Evolutionary conservation across 805 yeast species (phyloP), one percentile per base, ranked within the genome.

Genomic region (Metschnikowia baotianmanensis): DNA sequence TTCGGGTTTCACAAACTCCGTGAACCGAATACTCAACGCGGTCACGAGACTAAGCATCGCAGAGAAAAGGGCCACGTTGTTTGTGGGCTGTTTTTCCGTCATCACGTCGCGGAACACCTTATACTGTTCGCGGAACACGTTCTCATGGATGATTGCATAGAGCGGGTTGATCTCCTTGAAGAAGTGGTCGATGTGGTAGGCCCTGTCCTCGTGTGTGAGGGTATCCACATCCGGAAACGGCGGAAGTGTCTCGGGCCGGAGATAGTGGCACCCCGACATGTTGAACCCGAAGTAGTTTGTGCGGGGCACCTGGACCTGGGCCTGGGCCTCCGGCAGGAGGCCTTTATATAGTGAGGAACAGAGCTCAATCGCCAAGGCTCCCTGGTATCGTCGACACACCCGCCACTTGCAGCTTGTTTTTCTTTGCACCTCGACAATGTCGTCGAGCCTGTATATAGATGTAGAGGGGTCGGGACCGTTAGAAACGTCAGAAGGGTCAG

Each of bases 281-380:
- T 80, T 80, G 84, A 85, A 80, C 12, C 83, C 84, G 50, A 76
- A 80, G 36, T 69, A 74, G 52, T 80, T 83, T n/a, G 70, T 62
- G 33, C 84, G 57, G 4, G 84, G 84, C n/a, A 74, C 45, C 10
- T 59, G 51, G 11, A 77, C 63, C 12, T 61, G 53, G 17, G 56
- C 48, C 34, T 60, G 58, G 41, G 61, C 58, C 13, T 65, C 63
- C 5, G 58, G 58, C 7, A 62, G 48, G 8, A 77, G 59, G 26
- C 63, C 47, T 9, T 60, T 48, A 43, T 58, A 58, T 42, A 68
- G 46, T 10, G 60, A 45, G 16, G 50, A 42, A 19, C 76, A 74
- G 31, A 76, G 50, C 37, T 67, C 34, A 16, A 48, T 40, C 11
- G 49, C 65, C 20, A 76, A 45, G 6, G 68, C 48, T 41, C 67